phyloP scores from a whole-genome alignment of 306 rosid species.

The Alnus glutinosa region DNA sequence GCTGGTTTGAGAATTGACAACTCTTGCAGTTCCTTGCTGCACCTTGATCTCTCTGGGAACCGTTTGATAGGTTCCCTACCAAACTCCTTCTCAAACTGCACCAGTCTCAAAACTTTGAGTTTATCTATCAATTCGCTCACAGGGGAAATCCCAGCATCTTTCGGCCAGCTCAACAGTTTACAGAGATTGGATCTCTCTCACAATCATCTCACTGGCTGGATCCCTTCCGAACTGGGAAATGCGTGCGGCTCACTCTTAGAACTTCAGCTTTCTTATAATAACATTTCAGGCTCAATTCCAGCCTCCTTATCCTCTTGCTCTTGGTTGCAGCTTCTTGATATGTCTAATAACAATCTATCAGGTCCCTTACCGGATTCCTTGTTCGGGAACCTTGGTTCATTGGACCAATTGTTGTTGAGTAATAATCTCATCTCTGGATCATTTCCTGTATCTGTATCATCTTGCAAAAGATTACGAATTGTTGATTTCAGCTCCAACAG shows the following conservation, averaged over 20 bases:
- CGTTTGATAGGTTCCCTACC: slow-evolving; percentile 65
- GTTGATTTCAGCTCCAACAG: slow-evolving; percentile 86
- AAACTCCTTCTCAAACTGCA: slow-evolving; percentile 65
- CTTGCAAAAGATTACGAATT: slow-evolving; percentile 68
- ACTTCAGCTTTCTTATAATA: slow-evolving; percentile 68
- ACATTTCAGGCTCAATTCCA: slow-evolving; percentile 77
- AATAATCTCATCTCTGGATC: slow-evolving; percentile 69
- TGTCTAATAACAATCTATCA: slow-evolving; percentile 85
- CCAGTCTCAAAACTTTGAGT: slow-evolving; percentile 56
- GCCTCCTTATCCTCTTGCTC: slow-evolving; percentile 65
- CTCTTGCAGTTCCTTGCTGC: slow-evolving; percentile 64
- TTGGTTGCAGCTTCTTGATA: slow-evolving; percentile 63
- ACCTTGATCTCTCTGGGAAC: slow-evolving; percentile 70
- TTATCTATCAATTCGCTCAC: slow-evolving; percentile 53
- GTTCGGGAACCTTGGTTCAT: slow-evolving; percentile 60
- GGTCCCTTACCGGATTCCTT: slow-evolving; percentile 68
- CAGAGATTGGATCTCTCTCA: slow-evolving; percentile 76
- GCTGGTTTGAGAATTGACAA: slow-evolving; percentile 54
- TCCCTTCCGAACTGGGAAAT: slow-evolving; percentile 75
- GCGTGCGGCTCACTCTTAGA: slow-evolving; percentile 68
- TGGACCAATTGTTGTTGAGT: slow-evolving; percentile 71
- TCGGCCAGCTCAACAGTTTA: slow-evolving; percentile 63
- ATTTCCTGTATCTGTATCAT: slow-evolving; percentile 76
- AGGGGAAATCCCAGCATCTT: slow-evolving; percentile 70
- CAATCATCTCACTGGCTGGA: slow-evolving; percentile 84